Percentiles rank a stretch among this genome's conserved stretches.
Conservation (phyloP, 1,284 basidiomycete genomes). For the Ceratobasidium sp. region DNA sequence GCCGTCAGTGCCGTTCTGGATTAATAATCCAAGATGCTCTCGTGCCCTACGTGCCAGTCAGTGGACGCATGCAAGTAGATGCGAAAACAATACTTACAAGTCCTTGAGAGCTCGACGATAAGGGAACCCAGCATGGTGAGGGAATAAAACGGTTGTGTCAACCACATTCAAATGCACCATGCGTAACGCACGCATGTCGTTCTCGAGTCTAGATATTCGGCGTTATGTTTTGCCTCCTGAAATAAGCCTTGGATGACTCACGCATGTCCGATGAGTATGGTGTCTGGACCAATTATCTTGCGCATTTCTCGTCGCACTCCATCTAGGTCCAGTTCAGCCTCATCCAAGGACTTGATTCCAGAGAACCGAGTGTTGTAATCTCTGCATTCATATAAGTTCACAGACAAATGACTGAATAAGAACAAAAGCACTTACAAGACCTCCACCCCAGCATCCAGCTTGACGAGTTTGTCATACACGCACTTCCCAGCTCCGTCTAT, state of each 20-base stretch:
- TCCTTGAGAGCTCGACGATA: slow-evolving; percentile 79
- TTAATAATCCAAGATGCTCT: slow-evolving; percentile 75
- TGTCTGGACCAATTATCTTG: slow-evolving; percentile 72
- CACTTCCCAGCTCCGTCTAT: slow-evolving; percentile 74
- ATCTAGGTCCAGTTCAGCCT: slow-evolving; percentile 68
- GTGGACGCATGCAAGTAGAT: background rate
- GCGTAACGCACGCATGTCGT: slow-evolving; percentile 85
- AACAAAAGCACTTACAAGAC: slow-evolving; percentile 66
- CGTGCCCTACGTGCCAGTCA: slow-evolving; percentile 60
- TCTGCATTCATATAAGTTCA: slow-evolving; percentile 53
- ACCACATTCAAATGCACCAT: slow-evolving; percentile 82
- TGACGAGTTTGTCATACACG: slow-evolving; percentile 82
- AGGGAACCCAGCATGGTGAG: slow-evolving; percentile 78
- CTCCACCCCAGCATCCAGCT: slow-evolving; percentile 76
- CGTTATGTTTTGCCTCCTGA: background rate
- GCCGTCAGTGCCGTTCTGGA: slow-evolving; percentile 74
- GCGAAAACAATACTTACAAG: slow-evolving; percentile 60
- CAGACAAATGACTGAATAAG: slow-evolving; percentile 23
- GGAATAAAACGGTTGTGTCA: slow-evolving; percentile 85
- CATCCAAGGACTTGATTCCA: slow-evolving; percentile 71
- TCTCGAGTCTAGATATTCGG: slow-evolving; percentile 69
- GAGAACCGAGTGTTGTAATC: slow-evolving; percentile 90
- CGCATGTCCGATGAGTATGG: slow-evolving; percentile 76
- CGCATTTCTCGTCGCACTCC: slow-evolving; percentile 72
- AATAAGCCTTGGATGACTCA: slow-evolving; percentile 41